These are phyloP conservation scores for Ilyonectria robusta DNA, from an alignment of 2,329 filamentous ascomycete species.

Conservation along the genomic window DNA sequence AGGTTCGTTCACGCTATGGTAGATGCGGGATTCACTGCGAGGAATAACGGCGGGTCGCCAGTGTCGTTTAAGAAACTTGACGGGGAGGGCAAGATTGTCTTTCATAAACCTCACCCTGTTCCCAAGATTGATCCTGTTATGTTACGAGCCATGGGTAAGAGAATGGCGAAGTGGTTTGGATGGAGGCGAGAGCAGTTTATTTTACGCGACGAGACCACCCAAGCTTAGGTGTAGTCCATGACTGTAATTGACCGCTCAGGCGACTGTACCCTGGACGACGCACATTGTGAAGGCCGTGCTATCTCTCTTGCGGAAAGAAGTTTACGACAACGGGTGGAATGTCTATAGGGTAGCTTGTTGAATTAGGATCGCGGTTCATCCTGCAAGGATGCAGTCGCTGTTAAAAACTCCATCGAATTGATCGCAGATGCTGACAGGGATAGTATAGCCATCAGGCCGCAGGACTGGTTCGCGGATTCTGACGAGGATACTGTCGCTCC, in stretches of 20 bases:
- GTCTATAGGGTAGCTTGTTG: neutral
- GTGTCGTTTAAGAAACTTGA: slow-evolving; percentile 9
- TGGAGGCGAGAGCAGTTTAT: slow-evolving; percentile 50
- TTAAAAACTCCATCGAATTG: neutral
- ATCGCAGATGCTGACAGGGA: neutral
- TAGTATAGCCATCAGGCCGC: neutral
- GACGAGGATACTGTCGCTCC: neutral
- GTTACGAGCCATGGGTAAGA: slow-evolving; percentile 22
- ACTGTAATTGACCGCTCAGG: neutral
- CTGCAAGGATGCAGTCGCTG: neutral
- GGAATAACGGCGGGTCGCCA: slow-evolving; percentile 13
- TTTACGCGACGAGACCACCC: neutral
- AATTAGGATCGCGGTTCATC: neutral
- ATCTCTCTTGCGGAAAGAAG: neutral
- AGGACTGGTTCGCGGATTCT: neutral
- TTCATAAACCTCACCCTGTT: slow-evolving; percentile 24
- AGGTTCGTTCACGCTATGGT: slow-evolving; percentile 25
- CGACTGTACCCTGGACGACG: neutral
- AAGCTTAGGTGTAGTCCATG: neutral
- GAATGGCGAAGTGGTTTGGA: slow-evolving; percentile 23
- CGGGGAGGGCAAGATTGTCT: slow-evolving; percentile 18
- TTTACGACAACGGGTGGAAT: neutral
- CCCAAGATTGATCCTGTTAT: slow-evolving; percentile 24
- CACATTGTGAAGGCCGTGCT: too few species aligned
- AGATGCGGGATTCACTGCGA: slow-evolving; percentile 23